Evolutionary conservation across 768 basidiomycete genomes (phyloP), one percentile per base, ranked within the genome.

Genomic region (Boletus vinaceobasis): DNA sequence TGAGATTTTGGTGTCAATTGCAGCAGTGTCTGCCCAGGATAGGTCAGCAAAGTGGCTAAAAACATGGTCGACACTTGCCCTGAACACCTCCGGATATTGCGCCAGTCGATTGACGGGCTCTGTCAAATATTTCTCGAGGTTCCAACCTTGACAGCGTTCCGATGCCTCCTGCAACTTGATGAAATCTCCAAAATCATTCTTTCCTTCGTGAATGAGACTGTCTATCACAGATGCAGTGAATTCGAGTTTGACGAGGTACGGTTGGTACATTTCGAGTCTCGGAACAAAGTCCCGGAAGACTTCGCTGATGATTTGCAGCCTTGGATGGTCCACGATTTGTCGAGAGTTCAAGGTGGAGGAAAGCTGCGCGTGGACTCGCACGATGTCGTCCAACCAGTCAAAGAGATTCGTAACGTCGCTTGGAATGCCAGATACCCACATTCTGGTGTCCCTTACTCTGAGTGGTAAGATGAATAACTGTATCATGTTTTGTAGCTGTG

Each of bases 371-470:
- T 97, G 94, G 2, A 94, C 74, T 50, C 86, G 84, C 10, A 87
- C 76, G 56, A 98, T 90, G 61, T 92, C 90, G 60, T 95, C 92
- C 47, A 95, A 73, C 86, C 90, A 92, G 69, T 94, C 92, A 56
- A 98, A 84, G 21, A 93, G 75, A 11, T 83, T 81, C 1, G 85
- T 78, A 13, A 93, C 77, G 35, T 84, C 79, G 2, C 74, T 57
- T 1, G 93, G 92, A 17, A 98, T 80, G 17, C 93, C 93, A 1
- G 82, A 73, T 36, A 96, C 86, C 91, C 93, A 97, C 2, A 75
- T 66, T 48, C 83, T 83, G 45, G 79, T 84, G 60, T 86, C 79
- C 56, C 86, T 82, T 3, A 82, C 77, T 8, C 90, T 85, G 9
- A 97, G 78, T 0, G 93, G 94, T 5, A 83, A 74, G 29, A 93